Conservation (phyloP, 2,329 filamentous ascomycete genomes). For the Rhynchosporium secalis region DNA sequence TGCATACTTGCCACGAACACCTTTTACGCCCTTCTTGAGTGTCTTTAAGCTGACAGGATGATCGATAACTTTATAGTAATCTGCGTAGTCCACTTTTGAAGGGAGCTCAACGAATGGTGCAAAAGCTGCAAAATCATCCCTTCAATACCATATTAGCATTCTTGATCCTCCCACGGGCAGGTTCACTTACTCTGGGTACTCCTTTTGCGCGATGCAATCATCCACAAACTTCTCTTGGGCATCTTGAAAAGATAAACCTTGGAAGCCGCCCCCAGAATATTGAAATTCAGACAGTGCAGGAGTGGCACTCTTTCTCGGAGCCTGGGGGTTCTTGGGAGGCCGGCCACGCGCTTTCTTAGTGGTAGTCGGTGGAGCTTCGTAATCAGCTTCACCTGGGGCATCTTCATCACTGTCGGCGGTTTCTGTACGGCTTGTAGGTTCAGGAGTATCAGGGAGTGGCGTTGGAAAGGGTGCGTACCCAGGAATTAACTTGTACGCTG, state of each 20-base stretch:
- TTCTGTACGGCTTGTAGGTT: constrained; percentile 44
- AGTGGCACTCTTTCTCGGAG: constrained; percentile 42
- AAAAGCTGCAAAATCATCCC: constrained; percentile 68
- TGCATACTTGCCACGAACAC: constrained; percentile 66
- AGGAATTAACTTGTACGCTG: constrained; percentile 68
- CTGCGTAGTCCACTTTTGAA: constrained; percentile 65
- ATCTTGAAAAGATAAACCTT: constrained; percentile 75
- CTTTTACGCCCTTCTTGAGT: constrained; percentile 75
- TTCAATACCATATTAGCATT: constrained; percentile 38
- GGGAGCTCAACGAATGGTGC: constrained; percentile 78
- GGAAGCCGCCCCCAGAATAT: constrained; percentile 61
- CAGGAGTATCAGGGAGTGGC: constrained; percentile 55
- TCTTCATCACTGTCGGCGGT: constrained; percentile 40
- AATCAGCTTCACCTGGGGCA: constrained; percentile 29
- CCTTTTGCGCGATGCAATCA: constrained; percentile 65
- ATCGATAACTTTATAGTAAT: constrained; percentile 84
- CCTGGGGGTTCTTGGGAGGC: constrained; percentile 34
- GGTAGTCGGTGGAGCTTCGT: constrained; percentile 29
- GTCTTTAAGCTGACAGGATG: constrained; percentile 77
- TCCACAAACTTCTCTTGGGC: constrained; percentile 84
- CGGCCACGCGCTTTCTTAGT: constrained; percentile 30
- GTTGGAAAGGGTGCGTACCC: constrained; percentile 72
- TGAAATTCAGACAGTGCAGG: constrained; percentile 52
- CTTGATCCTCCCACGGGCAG: background rate
- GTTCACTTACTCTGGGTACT: constrained; percentile 61